Percentiles rank a stretch among this genome's conserved stretches.
Conservation (phyloP, 108 stramenopile genomes). For the Cyclostephanos tholiformis region DNA sequence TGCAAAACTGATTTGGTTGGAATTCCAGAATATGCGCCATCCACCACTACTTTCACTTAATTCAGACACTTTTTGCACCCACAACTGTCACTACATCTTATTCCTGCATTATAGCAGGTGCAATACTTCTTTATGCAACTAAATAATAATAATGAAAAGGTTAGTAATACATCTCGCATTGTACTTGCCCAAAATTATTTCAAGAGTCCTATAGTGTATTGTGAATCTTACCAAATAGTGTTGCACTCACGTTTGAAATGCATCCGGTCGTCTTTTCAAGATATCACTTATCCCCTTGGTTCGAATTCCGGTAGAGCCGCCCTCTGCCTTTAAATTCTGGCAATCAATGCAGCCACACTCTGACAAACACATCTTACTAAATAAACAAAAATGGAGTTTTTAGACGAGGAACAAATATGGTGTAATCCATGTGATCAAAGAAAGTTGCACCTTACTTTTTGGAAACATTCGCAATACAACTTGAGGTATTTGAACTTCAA, state of each 20-base stretch:
- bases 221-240: slow-evolving; percentile 48
- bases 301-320: slow-evolving; percentile 39
- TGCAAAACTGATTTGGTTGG: not conserved
- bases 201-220: too few species aligned
- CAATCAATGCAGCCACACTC: slow-evolving; percentile 60
- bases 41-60: not conserved
- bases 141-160: too few species aligned
- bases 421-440: too few species aligned
- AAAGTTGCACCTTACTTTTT: slow-evolving; percentile 27
- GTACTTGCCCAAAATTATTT: too few species aligned
- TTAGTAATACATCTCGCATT: too few species aligned
- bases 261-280: slow-evolving; percentile 54
- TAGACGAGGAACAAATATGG: not conserved
- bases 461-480: slow-evolving; percentile 76
- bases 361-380: slow-evolving; percentile 35
- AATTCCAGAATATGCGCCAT: not conserved
- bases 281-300: slow-evolving; percentile 54
- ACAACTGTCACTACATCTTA: slow-evolving; percentile 22
- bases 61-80: too few species aligned
- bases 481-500: slow-evolving; percentile 36
- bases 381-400: not conserved
- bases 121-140: slow-evolving; percentile 79
- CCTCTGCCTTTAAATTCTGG: slow-evolving; percentile 42
- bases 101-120: slow-evolving; percentile 51
- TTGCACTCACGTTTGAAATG: slow-evolving; percentile 64